Base-by-base conservation (phyloP, 2,329 filamentous ascomycete genomes). In the Septoria petroselini region DNA sequence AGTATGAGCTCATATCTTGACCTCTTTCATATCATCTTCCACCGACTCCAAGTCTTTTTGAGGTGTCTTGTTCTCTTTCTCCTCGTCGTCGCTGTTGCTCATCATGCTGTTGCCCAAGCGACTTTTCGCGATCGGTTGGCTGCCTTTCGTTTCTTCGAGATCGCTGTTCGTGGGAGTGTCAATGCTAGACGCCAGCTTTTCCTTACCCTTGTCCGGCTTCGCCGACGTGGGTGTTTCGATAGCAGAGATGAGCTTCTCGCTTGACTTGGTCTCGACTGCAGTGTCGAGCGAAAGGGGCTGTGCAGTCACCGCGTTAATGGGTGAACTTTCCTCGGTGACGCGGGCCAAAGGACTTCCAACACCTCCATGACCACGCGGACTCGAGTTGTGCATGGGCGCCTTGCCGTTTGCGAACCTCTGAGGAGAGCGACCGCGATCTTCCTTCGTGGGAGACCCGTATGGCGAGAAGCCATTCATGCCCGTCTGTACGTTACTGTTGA, bases 341-440 rank as follows among this genome's bases (percentile, higher is more conserved):
- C 84, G 77, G 41, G 85, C 84, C 50, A 91, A 73, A 12, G 86
- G 86, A 59, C 84, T 88, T 11, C 83, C 78, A 62, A 89, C 84
- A 19, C 45, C 45, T 31, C 43, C 43, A 58, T 81, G 80, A 54
- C 79, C 82, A 9, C 80, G 77, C 1, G 84, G 79, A 51, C 82
- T 86, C 15, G 85, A 83, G 59, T 82, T 86, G 7, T 48, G 43
- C 29, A 73, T 55, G 79, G 74, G 70, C 19, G 83, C 83, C 43
- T 81, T 81, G 51, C 77, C 80, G 59, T 76, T 83, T 8, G 60
- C 53, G 29, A 86, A 78, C 37, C 86, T 79, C 61, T 89, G 84
- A 65, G 87, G 78, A 30, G 84, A 85, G 40, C 87, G 78, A 48
- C 87, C 87, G 29, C 87, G 82, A 33, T 77, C 75, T 61, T 84